A percentile compares a stretch with the other conserved stretches of the same genome.
These are phyloP conservation scores for Schizochytrium sp. DNA, from an alignment of 108 stramenopile species.

Conservation along the genomic window DNA sequence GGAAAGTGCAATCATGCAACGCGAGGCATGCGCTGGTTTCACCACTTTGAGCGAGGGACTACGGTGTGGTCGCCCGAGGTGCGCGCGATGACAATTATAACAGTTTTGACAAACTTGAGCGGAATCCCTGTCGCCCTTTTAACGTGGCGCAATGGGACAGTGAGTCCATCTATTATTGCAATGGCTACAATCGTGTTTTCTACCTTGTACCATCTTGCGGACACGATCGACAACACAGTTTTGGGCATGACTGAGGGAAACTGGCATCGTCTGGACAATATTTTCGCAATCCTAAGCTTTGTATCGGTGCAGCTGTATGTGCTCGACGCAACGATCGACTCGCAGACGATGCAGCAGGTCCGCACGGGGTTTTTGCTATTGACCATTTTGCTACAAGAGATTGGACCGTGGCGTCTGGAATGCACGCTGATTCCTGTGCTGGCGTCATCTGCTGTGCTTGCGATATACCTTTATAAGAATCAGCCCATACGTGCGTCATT, in stretches of 20 bases:
- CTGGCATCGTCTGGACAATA: slow-evolving; percentile 21
- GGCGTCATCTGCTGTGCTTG: background rate
- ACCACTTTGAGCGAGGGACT: background rate
- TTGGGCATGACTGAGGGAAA: slow-evolving; percentile 6
- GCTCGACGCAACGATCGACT: background rate
- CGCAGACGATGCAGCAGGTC: background rate
- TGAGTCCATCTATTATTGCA: background rate
- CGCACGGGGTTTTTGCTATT: background rate
- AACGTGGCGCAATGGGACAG: background rate
- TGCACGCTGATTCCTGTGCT: background rate
- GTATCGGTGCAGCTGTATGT: background rate
- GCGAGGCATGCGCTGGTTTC: background rate
- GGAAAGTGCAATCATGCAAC: background rate
- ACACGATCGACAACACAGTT: background rate
- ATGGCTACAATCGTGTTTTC: background rate
- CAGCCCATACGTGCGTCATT: background rate
- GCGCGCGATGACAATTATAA: background rate
- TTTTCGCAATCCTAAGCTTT: background rate
- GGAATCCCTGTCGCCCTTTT: background rate
- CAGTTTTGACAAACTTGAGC: background rate
- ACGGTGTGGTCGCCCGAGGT: background rate
- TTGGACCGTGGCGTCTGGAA: background rate
- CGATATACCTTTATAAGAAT: background rate
- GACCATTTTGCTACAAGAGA: background rate
- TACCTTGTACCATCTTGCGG: background rate